Evolutionary conservation across 2,329 filamentous ascomycete species (phyloP), one percentile per base, ranked within the genome.

Genomic region (Harringtonia aguacate): DNA sequence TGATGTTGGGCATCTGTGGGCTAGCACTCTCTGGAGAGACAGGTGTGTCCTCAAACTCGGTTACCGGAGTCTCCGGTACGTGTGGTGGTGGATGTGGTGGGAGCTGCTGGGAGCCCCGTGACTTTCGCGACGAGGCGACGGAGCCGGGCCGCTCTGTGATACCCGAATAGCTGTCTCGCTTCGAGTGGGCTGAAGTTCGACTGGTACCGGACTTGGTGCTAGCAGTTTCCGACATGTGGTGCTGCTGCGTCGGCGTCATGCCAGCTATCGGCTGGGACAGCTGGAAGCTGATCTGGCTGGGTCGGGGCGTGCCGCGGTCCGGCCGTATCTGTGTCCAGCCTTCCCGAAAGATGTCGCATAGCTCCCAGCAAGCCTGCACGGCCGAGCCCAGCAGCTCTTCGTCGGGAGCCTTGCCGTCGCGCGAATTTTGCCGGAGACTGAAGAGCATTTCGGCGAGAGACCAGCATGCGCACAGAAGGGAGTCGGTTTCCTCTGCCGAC

Each of bases 341-440:
- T 64, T 92, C 85, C 39, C 87, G 77, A 68, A 95, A 95, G 43
- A 95, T 79, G 63, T 95, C 87, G 59, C 87, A 94, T 7, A 95
- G 73, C 52, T 95, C 88, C 87, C 87, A 95, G 60, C 89, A 95
- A 14, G 89, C 86, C 57, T 95, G 88, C 0, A 95, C 84, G 1
- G 89, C 87, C 1, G 86, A 92, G 6, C 84, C 82, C 1, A 95
- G 71, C 0, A 95, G 70, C 56, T 95, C 89, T 56, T 90, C 86
- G 51, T 94, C 86, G 1, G 84, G 71, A 0, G 71, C 66, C 52
- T 77, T 84, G 18, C 79, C 79, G 52, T 92, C 86, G 29, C 83
- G 73, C 50, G 75, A 80, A 59, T 81, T 90, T 55, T 95, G 88
- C 3, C 88, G 81, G 34, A 97, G 72, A 58, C 80, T 94, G 62